Percentiles rank a stretch among this genome's conserved stretches.
Evolutionary conservation across 2,329 filamentous ascomycete genomes (phyloP).

Genomic region (Aspergillus uvarum): DNA sequence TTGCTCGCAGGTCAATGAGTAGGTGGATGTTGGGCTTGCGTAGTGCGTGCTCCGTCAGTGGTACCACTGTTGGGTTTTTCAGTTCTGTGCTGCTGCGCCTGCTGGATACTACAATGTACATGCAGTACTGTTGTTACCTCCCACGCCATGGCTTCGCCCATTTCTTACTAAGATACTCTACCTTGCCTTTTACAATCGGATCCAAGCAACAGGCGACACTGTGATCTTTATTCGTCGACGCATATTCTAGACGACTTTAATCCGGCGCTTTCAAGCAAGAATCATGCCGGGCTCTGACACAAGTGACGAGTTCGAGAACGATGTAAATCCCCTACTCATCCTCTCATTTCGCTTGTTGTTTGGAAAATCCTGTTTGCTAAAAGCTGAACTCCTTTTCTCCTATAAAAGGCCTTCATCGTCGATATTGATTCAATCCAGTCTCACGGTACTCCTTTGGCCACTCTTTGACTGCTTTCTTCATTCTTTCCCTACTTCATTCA

Average conservation of each 20-base stretch:
- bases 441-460: slow-evolving; percentile 50
- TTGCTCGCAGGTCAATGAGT: too few species aligned
- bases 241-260: not conserved
- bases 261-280: not conserved
- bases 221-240: not conserved
- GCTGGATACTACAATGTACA: too few species aligned
- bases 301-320: slow-evolving; percentile 53
- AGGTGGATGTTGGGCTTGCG: too few species aligned
- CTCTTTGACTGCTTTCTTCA: not conserved
- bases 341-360: not conserved
- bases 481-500: not conserved
- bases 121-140: too few species aligned
- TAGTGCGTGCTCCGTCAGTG: too few species aligned
- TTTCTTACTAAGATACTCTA: too few species aligned
- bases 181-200: too few species aligned
- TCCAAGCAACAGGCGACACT: not conserved
- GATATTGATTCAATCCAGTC: slow-evolving; percentile 67
- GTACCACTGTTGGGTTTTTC: too few species aligned
- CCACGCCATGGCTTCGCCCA: too few species aligned
- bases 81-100: too few species aligned
- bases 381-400: not conserved
- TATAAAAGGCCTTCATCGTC: slow-evolving; percentile 57
- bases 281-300: slow-evolving; percentile 54
- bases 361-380: not conserved
- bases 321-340: slow-evolving; percentile 36